phyloP scores from a whole-genome alignment of 495 filamentous ascomycete species.

The Penicillium crystallinum region DNA sequence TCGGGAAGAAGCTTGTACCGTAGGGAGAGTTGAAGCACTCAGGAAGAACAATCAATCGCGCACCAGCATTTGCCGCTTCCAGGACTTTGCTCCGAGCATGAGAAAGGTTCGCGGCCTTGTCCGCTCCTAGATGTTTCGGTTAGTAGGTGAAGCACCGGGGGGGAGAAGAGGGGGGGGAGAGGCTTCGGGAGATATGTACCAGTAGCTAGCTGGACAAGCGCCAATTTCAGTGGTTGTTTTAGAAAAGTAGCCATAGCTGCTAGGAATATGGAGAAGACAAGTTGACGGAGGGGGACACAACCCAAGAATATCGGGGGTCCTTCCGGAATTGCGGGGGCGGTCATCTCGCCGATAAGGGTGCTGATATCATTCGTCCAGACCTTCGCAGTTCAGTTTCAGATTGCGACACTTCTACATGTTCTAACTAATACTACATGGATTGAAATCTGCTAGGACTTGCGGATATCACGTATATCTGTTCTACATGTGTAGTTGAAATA shows the following conservation, averaged over 20 bases:
- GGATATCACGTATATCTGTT: too few relatives aligned
- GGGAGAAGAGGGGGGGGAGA: too few relatives aligned
- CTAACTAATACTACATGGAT: too few relatives aligned
- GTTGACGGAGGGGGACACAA: neutral
- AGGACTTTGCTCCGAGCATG: slow-evolving; percentile 78
- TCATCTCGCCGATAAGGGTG: slow-evolving; percentile 3
- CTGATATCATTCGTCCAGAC: too few relatives aligned
- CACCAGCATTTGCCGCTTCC: slow-evolving; percentile 70
- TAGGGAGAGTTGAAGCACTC: slow-evolving; percentile 99
- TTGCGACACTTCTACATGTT: too few relatives aligned
- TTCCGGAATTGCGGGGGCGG: slow-evolving; percentile 5
- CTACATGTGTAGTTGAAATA: too few relatives aligned
- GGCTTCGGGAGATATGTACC: slow-evolving; percentile 42
- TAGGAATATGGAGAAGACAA: neutral
- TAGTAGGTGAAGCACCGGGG: neutral
- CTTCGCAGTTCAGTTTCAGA: too few relatives aligned
- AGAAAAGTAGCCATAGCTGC: slow-evolving; percentile 51
- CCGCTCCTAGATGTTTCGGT: slow-evolving; percentile 48
- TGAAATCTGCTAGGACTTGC: too few relatives aligned
- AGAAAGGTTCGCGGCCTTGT: slow-evolving; percentile 80
- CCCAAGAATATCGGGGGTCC: neutral
- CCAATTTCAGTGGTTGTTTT: slow-evolving; percentile 71
- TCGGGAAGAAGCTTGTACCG: slow-evolving; percentile 82
- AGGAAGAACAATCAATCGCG: slow-evolving; percentile 55
- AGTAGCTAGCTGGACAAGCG: slow-evolving; percentile 74